These are phyloP conservation scores for Mytilinidion resinicola DNA, from an alignment of 495 filamentous ascomycete species.

Conservation along the genomic window DNA sequence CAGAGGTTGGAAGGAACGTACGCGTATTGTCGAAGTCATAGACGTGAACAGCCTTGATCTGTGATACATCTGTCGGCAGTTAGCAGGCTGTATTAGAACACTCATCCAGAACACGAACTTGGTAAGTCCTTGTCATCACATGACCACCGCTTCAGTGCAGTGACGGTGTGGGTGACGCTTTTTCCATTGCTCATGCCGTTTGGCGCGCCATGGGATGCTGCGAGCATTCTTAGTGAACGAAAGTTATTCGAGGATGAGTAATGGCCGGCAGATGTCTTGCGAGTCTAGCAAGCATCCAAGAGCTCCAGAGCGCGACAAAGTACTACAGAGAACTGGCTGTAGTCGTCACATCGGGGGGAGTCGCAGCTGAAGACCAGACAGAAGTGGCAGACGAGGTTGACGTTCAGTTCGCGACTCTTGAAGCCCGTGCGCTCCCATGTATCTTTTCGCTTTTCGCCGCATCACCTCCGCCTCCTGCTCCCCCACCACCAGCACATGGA, in stretches of 20 bases:
- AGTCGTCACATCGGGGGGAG: too few relatives aligned
- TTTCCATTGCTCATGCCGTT: slow-evolving; percentile 2
- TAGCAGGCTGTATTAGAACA: slow-evolving; percentile 10
- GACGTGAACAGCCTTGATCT: slow-evolving; percentile 77
- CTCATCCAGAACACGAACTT: slow-evolving; percentile 32
- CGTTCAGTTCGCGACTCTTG: too few relatives aligned
- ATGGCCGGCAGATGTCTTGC: slow-evolving; percentile 3
- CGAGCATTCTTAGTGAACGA: slow-evolving; percentile 4
- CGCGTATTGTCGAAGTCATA: slow-evolving; percentile 99
- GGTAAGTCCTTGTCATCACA: slow-evolving; percentile 66
- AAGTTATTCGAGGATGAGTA: background rate
- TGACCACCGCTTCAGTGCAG: slow-evolving; percentile 75
- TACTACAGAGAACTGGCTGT: too few relatives aligned
- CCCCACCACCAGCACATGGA: slow-evolving; percentile 15
- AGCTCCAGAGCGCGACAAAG: background rate
- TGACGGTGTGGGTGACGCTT: slow-evolving; percentile 50
- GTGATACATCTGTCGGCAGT: slow-evolving; percentile 46
- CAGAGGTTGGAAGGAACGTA: slow-evolving; percentile 39
- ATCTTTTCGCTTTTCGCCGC: background rate
- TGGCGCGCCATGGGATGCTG: slow-evolving; percentile 1
- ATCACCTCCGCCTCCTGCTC: background rate
- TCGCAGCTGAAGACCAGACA: too few relatives aligned
- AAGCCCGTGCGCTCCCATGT: too few relatives aligned
- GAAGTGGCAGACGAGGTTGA: too few relatives aligned
- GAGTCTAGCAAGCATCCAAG: background rate